Conservation (phyloP, 495 filamentous ascomycete genomes). For the Podospora conica region DNA sequence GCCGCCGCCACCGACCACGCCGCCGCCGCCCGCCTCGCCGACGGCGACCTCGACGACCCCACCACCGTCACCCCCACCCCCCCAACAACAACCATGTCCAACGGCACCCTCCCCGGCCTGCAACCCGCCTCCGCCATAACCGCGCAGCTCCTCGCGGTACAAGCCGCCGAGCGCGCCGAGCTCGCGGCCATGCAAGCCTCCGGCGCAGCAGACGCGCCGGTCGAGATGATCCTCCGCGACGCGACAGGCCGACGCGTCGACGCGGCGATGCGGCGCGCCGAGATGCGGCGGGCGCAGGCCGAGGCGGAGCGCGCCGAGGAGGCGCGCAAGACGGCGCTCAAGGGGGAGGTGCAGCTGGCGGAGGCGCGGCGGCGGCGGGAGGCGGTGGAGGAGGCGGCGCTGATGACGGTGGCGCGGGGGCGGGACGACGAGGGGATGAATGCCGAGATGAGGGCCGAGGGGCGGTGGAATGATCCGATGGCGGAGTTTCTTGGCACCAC, state of each 20-base stretch:
- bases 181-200: conserved; percentile 33
- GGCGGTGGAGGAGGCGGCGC: conserved; percentile 66
- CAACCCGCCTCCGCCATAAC: conserved; percentile 77
- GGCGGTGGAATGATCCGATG: conserved; percentile 92
- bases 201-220: conserved; percentile 34
- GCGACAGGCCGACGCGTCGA: conserved; percentile 89
- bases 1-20: conserved; percentile 60
- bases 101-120: conserved; percentile 78
- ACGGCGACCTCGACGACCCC: conserved; percentile 32
- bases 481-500: conserved; percentile 67
- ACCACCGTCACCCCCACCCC: neutral
- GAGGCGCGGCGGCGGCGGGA: conserved; percentile 48
- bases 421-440: conserved; percentile 82
- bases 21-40: conserved; percentile 40
- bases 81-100: conserved; percentile 56
- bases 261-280: conserved; percentile 80
- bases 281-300: conserved; percentile 66
- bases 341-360: conserved; percentile 77
- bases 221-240: conserved; percentile 87
- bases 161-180: conserved; percentile 44
- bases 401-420: conserved; percentile 71
- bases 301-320: conserved; percentile 61
- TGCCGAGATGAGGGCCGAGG: conserved; percentile 63
- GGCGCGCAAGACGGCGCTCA: conserved; percentile 56
- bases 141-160: conserved; percentile 56